Conservation (phyloP, 176 grass and related monocot species). For the Aegilops umbellulata region DNA sequence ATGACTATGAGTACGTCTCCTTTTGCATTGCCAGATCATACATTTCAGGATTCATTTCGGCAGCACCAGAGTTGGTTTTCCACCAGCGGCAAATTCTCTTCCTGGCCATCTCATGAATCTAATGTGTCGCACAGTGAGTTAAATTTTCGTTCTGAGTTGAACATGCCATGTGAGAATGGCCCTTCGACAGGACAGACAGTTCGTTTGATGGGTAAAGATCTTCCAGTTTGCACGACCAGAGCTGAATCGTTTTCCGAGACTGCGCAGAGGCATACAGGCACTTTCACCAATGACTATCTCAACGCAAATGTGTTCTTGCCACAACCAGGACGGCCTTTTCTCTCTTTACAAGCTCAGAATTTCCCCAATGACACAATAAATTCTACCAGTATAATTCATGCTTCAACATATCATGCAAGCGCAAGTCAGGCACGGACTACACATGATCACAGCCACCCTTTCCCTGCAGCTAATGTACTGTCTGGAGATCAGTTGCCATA, state of each 20-base stretch:
- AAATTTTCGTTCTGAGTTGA: conserved; percentile 30
- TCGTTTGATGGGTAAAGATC: conserved; percentile 71
- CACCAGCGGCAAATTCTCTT: conserved; percentile 19
- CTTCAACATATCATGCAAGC: conserved; percentile 27
- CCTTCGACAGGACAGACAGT: conserved; percentile 37
- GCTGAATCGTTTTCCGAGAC: conserved; percentile 12
- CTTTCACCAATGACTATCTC: conserved; percentile 8
- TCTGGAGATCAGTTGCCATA: conserved; percentile 30
- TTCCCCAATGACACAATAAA: conserved; percentile 17
- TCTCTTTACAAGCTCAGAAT: conserved; percentile 37
- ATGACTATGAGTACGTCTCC: conserved; percentile 19
- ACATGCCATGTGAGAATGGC: conserved; percentile 1
- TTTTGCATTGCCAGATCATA: conserved; percentile 3
- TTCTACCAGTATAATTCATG: conserved; percentile 1
- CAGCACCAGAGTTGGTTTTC: conserved; percentile 18
- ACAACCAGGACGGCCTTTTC: conserved; percentile 39
- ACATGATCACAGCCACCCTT: conserved; percentile 13
- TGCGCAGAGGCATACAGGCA: conserved; percentile 8
- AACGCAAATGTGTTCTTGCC: conserved; percentile 33
- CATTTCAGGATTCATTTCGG: conserved; percentile 28
- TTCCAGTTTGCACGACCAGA: conserved; percentile 38
- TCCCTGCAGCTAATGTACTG: conserved; percentile 15
- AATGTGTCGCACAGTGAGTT: conserved; percentile 15
- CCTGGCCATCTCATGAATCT: neutral
- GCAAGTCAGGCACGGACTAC: neutral